Percentiles rank a stretch among this genome's conserved stretches.
phyloP scores from a whole-genome alignment of 2,329 filamentous ascomycete genomes.

The Pezicula neosporulosa region DNA sequence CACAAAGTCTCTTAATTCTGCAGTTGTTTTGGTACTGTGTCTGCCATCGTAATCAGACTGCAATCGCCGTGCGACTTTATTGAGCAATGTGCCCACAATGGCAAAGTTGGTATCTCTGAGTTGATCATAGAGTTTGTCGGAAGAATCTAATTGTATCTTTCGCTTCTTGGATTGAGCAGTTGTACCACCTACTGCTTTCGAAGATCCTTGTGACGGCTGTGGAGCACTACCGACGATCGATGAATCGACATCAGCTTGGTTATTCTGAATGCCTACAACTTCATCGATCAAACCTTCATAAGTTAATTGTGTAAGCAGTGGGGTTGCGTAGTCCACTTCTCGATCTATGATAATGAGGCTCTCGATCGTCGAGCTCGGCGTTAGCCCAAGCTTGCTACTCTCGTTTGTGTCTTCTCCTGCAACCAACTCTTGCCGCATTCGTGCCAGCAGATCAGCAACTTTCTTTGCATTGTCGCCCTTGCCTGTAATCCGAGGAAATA shows the following conservation, averaged over 20 bases:
- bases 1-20: slow-evolving; percentile 94
- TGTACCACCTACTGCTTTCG: slow-evolving; percentile 52
- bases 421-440: slow-evolving; percentile 86
- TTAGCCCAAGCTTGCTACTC: slow-evolving; percentile 60
- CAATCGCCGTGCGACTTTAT: slow-evolving; percentile 84
- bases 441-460: slow-evolving; percentile 79
- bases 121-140: slow-evolving; percentile 83
- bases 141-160: slow-evolving; percentile 84
- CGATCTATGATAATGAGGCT: slow-evolving; percentile 93
- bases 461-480: slow-evolving; percentile 94
- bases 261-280: slow-evolving; percentile 85
- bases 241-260: slow-evolving; percentile 88
- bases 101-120: slow-evolving; percentile 93
- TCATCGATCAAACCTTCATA: slow-evolving; percentile 97
- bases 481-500: slow-evolving; percentile 91
- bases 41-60: slow-evolving; percentile 86
- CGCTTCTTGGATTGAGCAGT: slow-evolving; percentile 69
- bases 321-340: slow-evolving; percentile 90
- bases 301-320: slow-evolving; percentile 88
- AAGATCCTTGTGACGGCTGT: slow-evolving; percentile 48
- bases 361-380: slow-evolving; percentile 84
- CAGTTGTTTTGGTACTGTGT: slow-evolving; percentile 80
- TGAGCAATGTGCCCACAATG: slow-evolving; percentile 83
- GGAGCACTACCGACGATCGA: slow-evolving; percentile 78
- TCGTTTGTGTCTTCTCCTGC: slow-evolving; percentile 73